These are phyloP conservation scores for Phaeosphaeriaceae sp. DNA, from an alignment of 2,329 filamentous ascomycete genomes.

Conservation along the genomic window DNA sequence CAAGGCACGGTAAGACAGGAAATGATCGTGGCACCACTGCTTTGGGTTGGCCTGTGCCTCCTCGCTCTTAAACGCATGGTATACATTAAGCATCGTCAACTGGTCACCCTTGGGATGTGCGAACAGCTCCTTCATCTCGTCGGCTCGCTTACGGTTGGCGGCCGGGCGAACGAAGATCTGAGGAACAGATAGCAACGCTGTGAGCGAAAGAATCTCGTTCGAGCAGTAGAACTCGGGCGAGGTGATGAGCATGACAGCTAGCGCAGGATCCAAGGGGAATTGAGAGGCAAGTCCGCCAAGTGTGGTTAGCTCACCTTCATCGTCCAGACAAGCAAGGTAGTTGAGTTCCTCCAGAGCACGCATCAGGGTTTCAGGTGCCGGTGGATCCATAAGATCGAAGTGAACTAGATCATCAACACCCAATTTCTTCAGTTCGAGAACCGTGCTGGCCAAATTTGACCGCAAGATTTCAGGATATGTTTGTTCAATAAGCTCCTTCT, in stretches of 20 bases:
- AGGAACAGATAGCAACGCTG: slow-evolving; percentile 89
- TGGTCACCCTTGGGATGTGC: slow-evolving; percentile 94
- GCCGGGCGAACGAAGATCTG: slow-evolving; percentile 92
- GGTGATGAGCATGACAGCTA: slow-evolving; percentile 97
- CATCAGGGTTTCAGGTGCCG: slow-evolving; percentile 98
- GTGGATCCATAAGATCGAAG: slow-evolving; percentile 98
- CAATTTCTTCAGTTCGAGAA: slow-evolving; percentile 95
- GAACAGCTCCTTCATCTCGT: slow-evolving; percentile 97
- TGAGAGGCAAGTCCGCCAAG: slow-evolving; percentile 89
- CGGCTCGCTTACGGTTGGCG: slow-evolving; percentile 83
- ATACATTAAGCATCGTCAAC: slow-evolving; percentile 93
- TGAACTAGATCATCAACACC: slow-evolving; percentile 95
- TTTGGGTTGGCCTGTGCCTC: slow-evolving; percentile 74
- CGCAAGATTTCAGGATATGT: slow-evolving; percentile 95
- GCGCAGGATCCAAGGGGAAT: slow-evolving; percentile 90
- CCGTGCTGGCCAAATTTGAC: slow-evolving; percentile 93
- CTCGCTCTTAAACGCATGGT: slow-evolving; percentile 91
- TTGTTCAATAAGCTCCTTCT: slow-evolving; percentile 96
- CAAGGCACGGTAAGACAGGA: slow-evolving; percentile 85
- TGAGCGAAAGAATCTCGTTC: slow-evolving; percentile 96
- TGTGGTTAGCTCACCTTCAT: slow-evolving; percentile 89
- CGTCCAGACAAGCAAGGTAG: slow-evolving; percentile 93
- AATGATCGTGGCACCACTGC: slow-evolving; percentile 97
- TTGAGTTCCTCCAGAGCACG: slow-evolving; percentile 96
- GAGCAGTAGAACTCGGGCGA: slow-evolving; percentile 99